phyloP scores from a whole-genome alignment of 768 basidiomycete species.

The Mrakia gelida region DNA sequence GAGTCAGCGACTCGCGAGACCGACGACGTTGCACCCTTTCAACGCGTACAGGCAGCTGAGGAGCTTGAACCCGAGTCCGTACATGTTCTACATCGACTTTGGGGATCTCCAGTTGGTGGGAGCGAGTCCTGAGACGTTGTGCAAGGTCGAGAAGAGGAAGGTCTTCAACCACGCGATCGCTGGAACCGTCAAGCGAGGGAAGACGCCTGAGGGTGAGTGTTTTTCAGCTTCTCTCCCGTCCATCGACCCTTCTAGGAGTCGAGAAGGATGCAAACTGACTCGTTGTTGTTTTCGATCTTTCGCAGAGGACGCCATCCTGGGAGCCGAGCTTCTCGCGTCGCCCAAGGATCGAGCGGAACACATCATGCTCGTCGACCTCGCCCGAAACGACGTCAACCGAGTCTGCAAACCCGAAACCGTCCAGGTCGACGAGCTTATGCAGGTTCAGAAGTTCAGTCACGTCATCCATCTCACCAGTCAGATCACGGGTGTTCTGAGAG shows the following conservation, averaged over 20 bases:
- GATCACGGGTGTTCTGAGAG: slow-evolving; percentile 78
- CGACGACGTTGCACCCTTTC: slow-evolving; percentile 88
- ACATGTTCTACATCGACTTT: slow-evolving; percentile 97
- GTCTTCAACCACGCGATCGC: slow-evolving; percentile 98
- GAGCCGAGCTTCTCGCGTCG: slow-evolving; percentile 67
- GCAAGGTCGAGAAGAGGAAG: slow-evolving; percentile 85
- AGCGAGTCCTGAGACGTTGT: slow-evolving; percentile 94
- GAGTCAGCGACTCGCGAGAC: slow-evolving; percentile 79
- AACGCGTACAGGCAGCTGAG: slow-evolving; percentile 92
- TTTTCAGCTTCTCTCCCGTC: background rate
- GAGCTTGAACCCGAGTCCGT: slow-evolving; percentile 93
- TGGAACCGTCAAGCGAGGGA: slow-evolving; percentile 84
- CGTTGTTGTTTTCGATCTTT: background rate
- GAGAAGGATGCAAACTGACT: no score
- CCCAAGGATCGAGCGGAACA: slow-evolving; percentile 97
- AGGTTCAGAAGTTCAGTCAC: slow-evolving; percentile 90
- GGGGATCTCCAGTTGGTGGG: slow-evolving; percentile 93
- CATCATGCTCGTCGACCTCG: slow-evolving; percentile 97
- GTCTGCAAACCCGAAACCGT: slow-evolving; percentile 93
- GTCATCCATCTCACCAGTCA: slow-evolving; percentile 96
- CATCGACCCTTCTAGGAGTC: no score
- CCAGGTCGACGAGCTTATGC: slow-evolving; percentile 92
- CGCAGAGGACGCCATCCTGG: slow-evolving; percentile 85
- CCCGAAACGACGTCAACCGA: slow-evolving; percentile 95
- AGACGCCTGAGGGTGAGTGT: slow-evolving; percentile 75